Evolutionary conservation across 2,329 filamentous ascomycete species (phyloP).

Genomic region (Simplicillium aogashimaense): DNA sequence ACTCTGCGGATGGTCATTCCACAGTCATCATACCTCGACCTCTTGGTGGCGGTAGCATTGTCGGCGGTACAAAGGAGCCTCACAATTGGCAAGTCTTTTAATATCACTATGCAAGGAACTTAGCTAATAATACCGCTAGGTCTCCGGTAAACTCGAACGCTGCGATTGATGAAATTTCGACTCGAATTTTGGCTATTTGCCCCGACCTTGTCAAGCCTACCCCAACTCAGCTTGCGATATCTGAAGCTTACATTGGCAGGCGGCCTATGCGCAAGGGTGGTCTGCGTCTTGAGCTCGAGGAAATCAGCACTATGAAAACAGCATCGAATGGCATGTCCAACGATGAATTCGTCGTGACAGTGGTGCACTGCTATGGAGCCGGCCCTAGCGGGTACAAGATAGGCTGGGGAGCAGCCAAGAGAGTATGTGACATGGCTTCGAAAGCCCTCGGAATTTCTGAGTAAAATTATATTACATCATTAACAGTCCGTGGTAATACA

Average conservation of each 20-base stretch:
- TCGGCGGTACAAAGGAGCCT: constrained; percentile 4
- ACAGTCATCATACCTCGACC: constrained; percentile 2
- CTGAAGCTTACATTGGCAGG: constrained; percentile 3
- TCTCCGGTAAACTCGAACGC: not conserved
- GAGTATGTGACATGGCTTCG: not conserved
- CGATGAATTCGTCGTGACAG: not conserved
- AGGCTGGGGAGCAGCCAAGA: constrained; percentile 1
- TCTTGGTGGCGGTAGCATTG: not conserved
- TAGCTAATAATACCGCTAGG: too few relatives aligned
- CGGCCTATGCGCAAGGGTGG: constrained; percentile 3
- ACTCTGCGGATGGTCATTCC: constrained; percentile 1
- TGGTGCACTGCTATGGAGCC: constrained; percentile 5
- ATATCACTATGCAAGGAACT: too few relatives aligned
- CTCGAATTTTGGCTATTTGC: not conserved
- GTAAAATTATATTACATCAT: too few relatives aligned
- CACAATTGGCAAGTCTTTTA: constrained; percentile 1
- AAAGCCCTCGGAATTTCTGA: too few relatives aligned
- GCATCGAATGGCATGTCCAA: not conserved
- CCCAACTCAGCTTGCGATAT: not conserved
- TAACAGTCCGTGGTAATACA: too few relatives aligned
- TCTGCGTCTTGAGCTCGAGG: constrained; percentile 1
- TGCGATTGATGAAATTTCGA: constrained; percentile 1
- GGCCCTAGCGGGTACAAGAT: constrained; percentile 3
- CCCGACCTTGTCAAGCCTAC: not conserved
- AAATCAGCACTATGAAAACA: not conserved